Conservation (phyloP, 495 filamentous ascomycete genomes). For the Immersiella caudata region DNA sequence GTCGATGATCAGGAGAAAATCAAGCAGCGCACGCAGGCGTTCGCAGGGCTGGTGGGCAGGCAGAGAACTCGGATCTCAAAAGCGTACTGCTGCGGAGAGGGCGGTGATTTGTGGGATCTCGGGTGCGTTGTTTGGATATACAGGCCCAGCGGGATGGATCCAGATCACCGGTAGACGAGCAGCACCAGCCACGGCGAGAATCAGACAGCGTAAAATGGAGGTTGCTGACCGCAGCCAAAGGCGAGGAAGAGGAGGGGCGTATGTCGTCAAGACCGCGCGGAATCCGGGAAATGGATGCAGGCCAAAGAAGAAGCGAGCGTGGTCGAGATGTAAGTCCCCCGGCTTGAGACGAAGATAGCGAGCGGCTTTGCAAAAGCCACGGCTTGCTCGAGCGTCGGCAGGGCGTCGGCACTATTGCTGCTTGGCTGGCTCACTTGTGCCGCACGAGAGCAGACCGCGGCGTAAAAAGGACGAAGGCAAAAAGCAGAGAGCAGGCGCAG, state of each 20-base stretch:
- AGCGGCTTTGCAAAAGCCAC: conserved; percentile 1
- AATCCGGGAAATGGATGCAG: conserved; percentile 13
- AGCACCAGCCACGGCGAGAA: conserved; percentile 14
- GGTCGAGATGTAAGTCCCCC: conserved; percentile 6
- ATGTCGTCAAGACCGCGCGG: conserved; percentile 34
- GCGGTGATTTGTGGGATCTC: conserved; percentile 24
- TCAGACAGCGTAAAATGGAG: conserved; percentile 8
- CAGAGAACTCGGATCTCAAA: conserved; percentile 13
- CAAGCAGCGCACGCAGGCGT: conserved; percentile 36
- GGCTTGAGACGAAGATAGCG: neutral
- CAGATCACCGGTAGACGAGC: conserved; percentile 20
- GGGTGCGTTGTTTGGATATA: conserved; percentile 14
- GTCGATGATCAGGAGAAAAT: conserved; percentile 47
- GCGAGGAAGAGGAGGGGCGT: conserved; percentile 18
- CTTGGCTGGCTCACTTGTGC: neutral
- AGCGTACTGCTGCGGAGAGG: conserved; percentile 15
- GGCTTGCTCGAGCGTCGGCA: conserved; percentile 9
- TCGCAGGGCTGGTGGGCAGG: conserved; percentile 17
- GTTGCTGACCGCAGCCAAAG: neutral
- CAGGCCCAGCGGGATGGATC: conserved; percentile 21
- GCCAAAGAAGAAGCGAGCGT: conserved; percentile 11
- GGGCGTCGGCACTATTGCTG: neutral
- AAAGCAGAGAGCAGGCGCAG: conserved; percentile 7
- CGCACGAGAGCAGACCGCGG: neutral
- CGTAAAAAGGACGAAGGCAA: neutral